phyloP scores from a whole-genome alignment of 2,329 filamentous ascomycete genomes.

The Fusarium veterinarium region DNA sequence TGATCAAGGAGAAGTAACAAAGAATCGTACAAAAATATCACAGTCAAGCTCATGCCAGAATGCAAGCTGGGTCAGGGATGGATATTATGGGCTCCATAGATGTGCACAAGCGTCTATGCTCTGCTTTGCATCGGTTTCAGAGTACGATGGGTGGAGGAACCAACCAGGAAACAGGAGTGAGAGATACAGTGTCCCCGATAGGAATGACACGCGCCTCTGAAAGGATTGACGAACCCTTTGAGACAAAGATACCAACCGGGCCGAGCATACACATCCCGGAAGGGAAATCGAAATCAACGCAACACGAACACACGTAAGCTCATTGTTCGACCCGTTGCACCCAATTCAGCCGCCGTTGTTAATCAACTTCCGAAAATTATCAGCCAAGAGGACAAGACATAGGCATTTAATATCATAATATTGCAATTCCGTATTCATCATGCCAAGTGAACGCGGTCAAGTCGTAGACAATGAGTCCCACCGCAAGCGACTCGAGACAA shows the following conservation, averaged over 20 bases:
- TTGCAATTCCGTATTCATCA: conserved; percentile 8
- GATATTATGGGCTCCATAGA: conserved; percentile 23
- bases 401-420: conserved; percentile 8
- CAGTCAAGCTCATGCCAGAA: conserved; percentile 23
- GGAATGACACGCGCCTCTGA: conserved; percentile 19
- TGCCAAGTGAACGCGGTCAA: conserved; percentile 19
- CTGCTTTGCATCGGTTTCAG: conserved; percentile 33
- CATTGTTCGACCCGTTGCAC: neutral
- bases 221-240: conserved; percentile 15
- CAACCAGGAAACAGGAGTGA: conserved; percentile 37
- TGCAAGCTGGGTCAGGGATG: conserved; percentile 18
- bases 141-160: conserved; percentile 21
- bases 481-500: conserved; percentile 33
- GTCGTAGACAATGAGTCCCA: conserved; percentile 4
- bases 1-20: conserved; percentile 22
- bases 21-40: conserved; percentile 21
- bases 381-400: conserved; percentile 24
- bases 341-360: neutral
- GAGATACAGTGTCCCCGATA: conserved; percentile 34
- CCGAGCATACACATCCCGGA: conserved; percentile 24
- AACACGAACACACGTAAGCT: conserved; percentile 36
- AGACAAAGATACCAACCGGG: conserved; percentile 30
- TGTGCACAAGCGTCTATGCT: conserved; percentile 35
- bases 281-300: conserved; percentile 7
- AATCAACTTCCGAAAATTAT: neutral